Evolutionary conservation across 1,284 basidiomycete genomes (phyloP), one percentile per base, ranked within the genome.

Genomic region (Leccinum huronense): DNA sequence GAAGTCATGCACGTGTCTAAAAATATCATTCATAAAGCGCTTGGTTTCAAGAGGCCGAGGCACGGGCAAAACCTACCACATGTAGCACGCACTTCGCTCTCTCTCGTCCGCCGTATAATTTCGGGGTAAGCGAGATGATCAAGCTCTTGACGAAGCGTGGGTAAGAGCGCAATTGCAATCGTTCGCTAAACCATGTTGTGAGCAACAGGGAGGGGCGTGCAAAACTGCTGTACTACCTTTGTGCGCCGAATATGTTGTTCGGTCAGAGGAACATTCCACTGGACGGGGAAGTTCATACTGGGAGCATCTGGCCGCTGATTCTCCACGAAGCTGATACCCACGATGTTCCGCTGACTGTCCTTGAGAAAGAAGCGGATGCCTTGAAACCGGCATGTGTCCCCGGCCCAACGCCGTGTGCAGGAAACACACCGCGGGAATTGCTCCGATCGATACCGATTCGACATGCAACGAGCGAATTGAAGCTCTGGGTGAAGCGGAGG

Each of bases 1-100:
- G 93, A 94, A 3, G 94, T 95, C 79, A 92, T 90, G 76, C 96
- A 98, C 3, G 91, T 94, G 77, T 98, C 94, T 94, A 68, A 59
- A 59, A 59, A 62, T 61, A 61, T 55, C 9, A 56, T 42, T 45
- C 40, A 38, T 59, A 54, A 64, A 53, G 64, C 60, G 14, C 58
- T 48, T 16, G 14, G 58, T 56, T 57, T 67, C 63, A 57, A 60
- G 48, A 33, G 58, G 58, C 27, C 6, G 63, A 58, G 58, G 60
- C 51, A 56, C 57, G 14, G 63, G 63, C 51, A 51, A 56, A 14
- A 79, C 87, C 68, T 73, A 94, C 93, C 93, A 74, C 93, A 97
- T 51, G 89, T 93, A 14, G 88, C 88, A 45, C 93, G 86, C 63
- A 91, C 87, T 65, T 91, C 90, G 51, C 86, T 86, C 72, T 95